A percentile compares a stretch with the other conserved stretches of the same genome.
phyloP scores from a whole-genome alignment of 202 grass and related monocot genomes.

The Musa balbisiana region DNA sequence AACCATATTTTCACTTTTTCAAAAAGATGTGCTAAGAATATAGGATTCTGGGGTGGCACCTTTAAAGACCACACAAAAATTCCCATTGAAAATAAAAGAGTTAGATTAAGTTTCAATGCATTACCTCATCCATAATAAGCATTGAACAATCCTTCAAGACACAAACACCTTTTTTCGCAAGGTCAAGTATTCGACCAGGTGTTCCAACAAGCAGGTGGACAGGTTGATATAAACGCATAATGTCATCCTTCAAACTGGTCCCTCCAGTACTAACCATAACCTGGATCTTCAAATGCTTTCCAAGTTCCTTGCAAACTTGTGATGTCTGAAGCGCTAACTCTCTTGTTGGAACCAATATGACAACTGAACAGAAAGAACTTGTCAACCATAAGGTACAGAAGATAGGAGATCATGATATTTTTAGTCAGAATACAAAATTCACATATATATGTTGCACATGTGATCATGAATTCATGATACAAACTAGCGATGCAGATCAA shows the following conservation, averaged over 20 bases:
- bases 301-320: slow-evolving; percentile 86
- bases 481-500: not conserved
- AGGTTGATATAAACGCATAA: slow-evolving; percentile 72
- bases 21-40: no score
- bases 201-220: slow-evolving; percentile 79
- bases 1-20: no score
- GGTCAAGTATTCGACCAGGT: slow-evolving; percentile 70
- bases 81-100: not conserved
- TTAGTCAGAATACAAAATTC: not conserved
- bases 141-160: slow-evolving; percentile 64
- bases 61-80: not conserved
- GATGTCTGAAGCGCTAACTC: slow-evolving; percentile 81
- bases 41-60: no score
- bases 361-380: slow-evolving; percentile 38
- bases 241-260: slow-evolving; percentile 84
- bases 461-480: no score
- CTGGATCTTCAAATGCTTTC: slow-evolving; percentile 67
- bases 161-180: slow-evolving; percentile 69
- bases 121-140: slow-evolving; percentile 93
- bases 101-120: not conserved
- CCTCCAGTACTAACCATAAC: slow-evolving; percentile 89
- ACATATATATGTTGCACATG: not conserved
- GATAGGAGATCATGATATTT: not conserved
- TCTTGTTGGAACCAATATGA: slow-evolving; percentile 86
- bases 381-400: not conserved